Evolutionary conservation across 495 filamentous ascomycete genomes (phyloP), one percentile per base, ranked within the genome.

Genomic region (Tetracladium marchalianum): DNA sequence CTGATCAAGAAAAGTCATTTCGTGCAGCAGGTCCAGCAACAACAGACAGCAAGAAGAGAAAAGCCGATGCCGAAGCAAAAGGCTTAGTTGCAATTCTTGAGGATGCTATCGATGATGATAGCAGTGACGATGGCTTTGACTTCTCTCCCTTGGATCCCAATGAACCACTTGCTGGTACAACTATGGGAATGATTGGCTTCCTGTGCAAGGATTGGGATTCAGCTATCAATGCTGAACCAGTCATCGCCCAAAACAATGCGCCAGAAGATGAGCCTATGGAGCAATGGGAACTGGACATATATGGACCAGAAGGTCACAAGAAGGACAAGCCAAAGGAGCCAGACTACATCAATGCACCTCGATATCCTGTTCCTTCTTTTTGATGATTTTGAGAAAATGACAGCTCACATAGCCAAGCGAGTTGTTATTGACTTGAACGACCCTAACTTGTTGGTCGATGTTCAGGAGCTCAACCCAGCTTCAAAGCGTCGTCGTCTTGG

Each of bases 361-460:
- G 16, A 66, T 71, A 43, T 62, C 64, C 13, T 61, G 62, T 16
- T 57, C 67, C 41, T 54, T 66, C 49, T 62, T 61, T n/a, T 80
- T 38, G 72, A 77, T 43, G 56, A 68, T 50, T 75, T 77, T 31
- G 64, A 72, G 41, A 71, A 79, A 54, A 73, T 76, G 12, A 85
- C 83, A 4, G 66, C 79, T 4, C 76, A 77, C 47, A 65, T 89
- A 47, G 80, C 83, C 18, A 87, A 85, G 60, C 78, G 72, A 31
- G 80, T 93, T 36, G 75, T 76, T 1, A 73, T 99, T n/a, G 88
- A 97, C 54, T 72, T 94, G 51, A 89, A 90, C 52, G 92, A 99
- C 59, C 87, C 87, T 0, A 76, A 87, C 50, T 75, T 99, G 19
- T 72, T 99, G 1, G 70, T 97, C 19, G 82, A 89, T 56, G 56